Evolutionary conservation across 164 flowering plant genomes (phyloP).

Genomic region (Chimonanthus salicifolius): DNA sequence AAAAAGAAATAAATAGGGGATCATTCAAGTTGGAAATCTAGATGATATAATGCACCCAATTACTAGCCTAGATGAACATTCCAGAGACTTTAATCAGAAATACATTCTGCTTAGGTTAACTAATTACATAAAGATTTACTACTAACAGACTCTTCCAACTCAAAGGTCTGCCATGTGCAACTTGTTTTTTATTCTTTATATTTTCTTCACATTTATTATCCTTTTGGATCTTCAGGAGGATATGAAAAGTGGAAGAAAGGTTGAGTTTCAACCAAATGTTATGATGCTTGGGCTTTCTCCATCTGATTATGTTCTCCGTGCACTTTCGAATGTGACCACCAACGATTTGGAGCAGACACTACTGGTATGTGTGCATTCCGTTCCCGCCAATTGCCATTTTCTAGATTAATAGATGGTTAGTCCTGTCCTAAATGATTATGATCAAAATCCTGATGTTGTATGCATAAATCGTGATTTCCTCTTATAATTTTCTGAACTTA

Average conservation of each 20-base stretch:
- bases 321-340: conserved; percentile 64
- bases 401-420: neutral
- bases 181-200: neutral
- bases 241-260: conserved; percentile 37
- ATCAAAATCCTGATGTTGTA: no score
- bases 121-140: neutral
- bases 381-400: neutral
- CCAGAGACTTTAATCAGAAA: neutral
- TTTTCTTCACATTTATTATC: neutral
- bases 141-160: neutral
- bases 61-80: no score
- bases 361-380: conserved; percentile 41
- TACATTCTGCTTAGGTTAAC: neutral
- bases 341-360: conserved; percentile 91
- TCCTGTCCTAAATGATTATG: no score
- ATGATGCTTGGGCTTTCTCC: conserved; percentile 82
- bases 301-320: conserved; percentile 73
- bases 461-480: no score
- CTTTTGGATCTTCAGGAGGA: conserved; percentile 56
- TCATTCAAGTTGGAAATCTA: no score
- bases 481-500: no score
- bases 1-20: no score
- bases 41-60: no score
- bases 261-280: conserved; percentile 60
- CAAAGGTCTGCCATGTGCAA: neutral